Base-by-base conservation (phyloP, 2,329 filamentous ascomycete species). In the Cladosporium sp. region DNA sequence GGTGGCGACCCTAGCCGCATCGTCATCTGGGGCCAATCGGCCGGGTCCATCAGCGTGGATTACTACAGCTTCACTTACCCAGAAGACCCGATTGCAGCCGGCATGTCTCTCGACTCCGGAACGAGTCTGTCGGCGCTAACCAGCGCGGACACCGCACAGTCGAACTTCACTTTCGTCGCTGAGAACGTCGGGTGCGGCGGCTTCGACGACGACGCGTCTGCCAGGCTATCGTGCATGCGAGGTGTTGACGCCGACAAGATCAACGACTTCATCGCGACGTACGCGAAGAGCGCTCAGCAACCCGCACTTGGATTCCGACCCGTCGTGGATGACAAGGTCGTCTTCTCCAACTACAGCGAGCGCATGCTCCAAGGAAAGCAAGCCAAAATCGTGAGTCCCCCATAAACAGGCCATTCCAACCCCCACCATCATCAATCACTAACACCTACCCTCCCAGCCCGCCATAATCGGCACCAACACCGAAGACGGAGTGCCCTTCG, bases 11-110 rank as follows among this genome's bases (percentile, higher is more conserved):
- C 69, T 1, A 49, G 61, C 11, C 70, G 71, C 43, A 67, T 73
- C 22, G 68, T 69, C n/a, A 57, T 60, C 42, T 53, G 54, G 43
- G 3, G 87, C 22, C 83, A 91, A 64, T 84, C 79, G 1, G 66
- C 69, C 7, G 72, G 72, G 9, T 67, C 82, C 80, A 72, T 9
- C 68, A 63, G 70, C 1, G 72, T 72, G 0, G 75, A 79, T 56
- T 72, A 74, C 59, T 77, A 74, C 67, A 69, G 72, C 3, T 79
- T 78, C 46, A 72, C 76, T 3, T 77, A 74, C 38, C 56, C 59
- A 1, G 52, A 73, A 0, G 74, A 79, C 38, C 74, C 77, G 2
- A 79, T 80, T 14, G 70, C 72, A 11, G 62, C 67, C 6, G 75
- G 71, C 2, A 63, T 77, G 10, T 74, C 79, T 45, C 65, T 72